phyloP scores from a whole-genome alignment of 1,139 yeast species.

The Dujonia santamariae region DNA sequence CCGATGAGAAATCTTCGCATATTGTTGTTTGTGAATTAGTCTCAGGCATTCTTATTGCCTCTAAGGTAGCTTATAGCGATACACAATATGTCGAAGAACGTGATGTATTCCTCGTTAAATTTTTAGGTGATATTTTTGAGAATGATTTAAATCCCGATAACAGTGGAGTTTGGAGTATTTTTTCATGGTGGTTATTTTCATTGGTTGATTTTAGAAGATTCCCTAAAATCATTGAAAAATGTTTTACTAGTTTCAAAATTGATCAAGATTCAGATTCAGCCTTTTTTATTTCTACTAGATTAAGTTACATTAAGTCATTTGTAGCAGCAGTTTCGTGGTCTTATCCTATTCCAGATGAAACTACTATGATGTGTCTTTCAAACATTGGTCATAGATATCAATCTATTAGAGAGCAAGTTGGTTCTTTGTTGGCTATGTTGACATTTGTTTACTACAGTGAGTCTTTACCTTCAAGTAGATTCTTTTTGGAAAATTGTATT shows the following conservation, averaged over 20 bases:
- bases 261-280: conserved; percentile 60
- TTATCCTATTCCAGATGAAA: conserved; percentile 46
- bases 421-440: conserved; percentile 57
- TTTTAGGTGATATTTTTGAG: conserved; percentile 47
- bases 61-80: conserved; percentile 32
- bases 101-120: conserved; percentile 45
- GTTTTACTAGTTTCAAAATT: conserved; percentile 47
- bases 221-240: conserved; percentile 44
- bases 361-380: conserved; percentile 50
- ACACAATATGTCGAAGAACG: conserved; percentile 23
- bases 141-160: conserved; percentile 76
- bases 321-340: conserved; percentile 59
- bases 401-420: conserved; percentile 71
- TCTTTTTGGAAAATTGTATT: conserved; percentile 40
- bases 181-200: conserved; percentile 72
- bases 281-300: conserved; percentile 62
- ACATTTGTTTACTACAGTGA: conserved; percentile 54
- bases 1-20: conserved; percentile 64
- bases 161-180: conserved; percentile 70
- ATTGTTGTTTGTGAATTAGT: conserved; percentile 61
- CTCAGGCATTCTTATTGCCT: conserved; percentile 53
- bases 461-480: conserved; percentile 40
- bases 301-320: conserved; percentile 55
- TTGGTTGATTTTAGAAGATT: conserved; percentile 67
- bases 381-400: conserved; percentile 64